Evolutionary conservation across 805 yeast genomes (phyloP).

Genomic region (Candida ipomoeae): DNA sequence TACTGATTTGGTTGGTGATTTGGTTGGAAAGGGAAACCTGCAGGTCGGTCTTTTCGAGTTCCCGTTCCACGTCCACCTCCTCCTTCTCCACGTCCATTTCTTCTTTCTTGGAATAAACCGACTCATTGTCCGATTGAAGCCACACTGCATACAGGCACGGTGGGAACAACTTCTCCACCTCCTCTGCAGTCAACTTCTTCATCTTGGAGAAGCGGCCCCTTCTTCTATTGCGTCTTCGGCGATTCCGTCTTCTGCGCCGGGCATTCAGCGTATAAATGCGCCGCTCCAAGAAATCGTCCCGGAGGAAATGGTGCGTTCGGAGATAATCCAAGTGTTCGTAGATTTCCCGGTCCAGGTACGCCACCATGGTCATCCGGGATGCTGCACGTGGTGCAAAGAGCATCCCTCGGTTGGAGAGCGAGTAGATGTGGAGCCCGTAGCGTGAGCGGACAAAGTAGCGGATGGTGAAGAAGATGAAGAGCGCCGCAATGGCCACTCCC

Average conservation of each 20-base stretch:
- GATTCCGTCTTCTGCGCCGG: constrained; percentile 9
- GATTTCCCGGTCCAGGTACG: constrained; percentile 23
- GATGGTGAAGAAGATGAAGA: constrained; percentile 57
- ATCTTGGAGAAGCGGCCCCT: constrained; percentile 41
- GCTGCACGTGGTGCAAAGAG: constrained; percentile 13
- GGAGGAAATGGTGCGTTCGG: constrained; percentile 28
- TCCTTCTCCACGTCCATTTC: not conserved
- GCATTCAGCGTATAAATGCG: constrained; percentile 16
- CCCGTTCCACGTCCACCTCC: not conserved
- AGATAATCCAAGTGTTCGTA: constrained; percentile 35
- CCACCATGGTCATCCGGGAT: constrained; percentile 10
- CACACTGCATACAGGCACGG: constrained; percentile 53
- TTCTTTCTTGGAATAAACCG: constrained; percentile 1
- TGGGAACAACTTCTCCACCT: constrained; percentile 62
- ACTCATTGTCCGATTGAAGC: constrained; percentile 44
- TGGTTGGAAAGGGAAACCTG: not conserved
- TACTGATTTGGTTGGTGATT: not conserved
- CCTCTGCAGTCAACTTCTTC: constrained; percentile 49
- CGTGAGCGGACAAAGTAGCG: constrained; percentile 56
- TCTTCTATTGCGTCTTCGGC: constrained; percentile 35
- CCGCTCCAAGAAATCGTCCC: constrained; percentile 29
- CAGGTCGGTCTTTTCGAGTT: not conserved
- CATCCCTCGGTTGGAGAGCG: constrained; percentile 27
- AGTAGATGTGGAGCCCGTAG: constrained; percentile 49
- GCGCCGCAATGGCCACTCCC: constrained; percentile 53